Conservation (phyloP, 2,329 filamentous ascomycete genomes). For the Dothideomycetes sp. region DNA sequence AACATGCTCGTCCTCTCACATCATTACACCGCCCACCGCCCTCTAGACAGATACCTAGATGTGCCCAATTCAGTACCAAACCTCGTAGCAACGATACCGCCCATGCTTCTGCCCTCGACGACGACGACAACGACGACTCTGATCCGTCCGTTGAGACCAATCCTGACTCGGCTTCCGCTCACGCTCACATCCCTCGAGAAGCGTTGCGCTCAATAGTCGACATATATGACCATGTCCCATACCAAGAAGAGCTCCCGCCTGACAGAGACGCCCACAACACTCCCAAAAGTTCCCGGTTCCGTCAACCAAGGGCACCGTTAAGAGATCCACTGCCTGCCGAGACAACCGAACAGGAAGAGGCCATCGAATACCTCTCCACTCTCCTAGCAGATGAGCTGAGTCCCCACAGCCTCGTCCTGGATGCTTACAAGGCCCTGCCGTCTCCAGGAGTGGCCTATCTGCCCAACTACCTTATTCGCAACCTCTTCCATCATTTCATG, state of each 20-base stretch:
- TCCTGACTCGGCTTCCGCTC: background rate
- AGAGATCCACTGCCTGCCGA: background rate
- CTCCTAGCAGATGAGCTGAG: background rate
- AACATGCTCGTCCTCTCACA: constrained; percentile 15
- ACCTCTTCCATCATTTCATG: constrained; percentile 60
- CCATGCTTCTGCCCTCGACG: background rate
- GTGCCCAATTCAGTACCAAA: background rate
- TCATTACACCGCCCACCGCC: background rate
- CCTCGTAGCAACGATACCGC: background rate
- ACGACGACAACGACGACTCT: background rate
- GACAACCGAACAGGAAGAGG: background rate
- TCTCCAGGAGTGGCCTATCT: constrained; percentile 46
- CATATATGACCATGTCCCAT: constrained; percentile 17
- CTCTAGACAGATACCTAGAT: background rate
- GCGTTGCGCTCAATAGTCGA: constrained; percentile 42
- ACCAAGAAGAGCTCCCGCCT: constrained; percentile 1
- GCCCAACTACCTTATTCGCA: constrained; percentile 44
- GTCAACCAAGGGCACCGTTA: too few relatives aligned
- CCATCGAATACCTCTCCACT: constrained; percentile 1
- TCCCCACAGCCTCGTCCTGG: constrained; percentile 35
- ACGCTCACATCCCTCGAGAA: constrained; percentile 26
- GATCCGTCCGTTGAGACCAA: background rate
- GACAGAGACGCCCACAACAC: background rate
- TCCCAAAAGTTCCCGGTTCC: too few relatives aligned
- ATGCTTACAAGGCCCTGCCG: constrained; percentile 44